Percentiles rank a stretch among this genome's conserved stretches.
Evolutionary conservation across 345 rosid genomes (phyloP).

Genomic region (Zanthoxylum bungeanum): DNA sequence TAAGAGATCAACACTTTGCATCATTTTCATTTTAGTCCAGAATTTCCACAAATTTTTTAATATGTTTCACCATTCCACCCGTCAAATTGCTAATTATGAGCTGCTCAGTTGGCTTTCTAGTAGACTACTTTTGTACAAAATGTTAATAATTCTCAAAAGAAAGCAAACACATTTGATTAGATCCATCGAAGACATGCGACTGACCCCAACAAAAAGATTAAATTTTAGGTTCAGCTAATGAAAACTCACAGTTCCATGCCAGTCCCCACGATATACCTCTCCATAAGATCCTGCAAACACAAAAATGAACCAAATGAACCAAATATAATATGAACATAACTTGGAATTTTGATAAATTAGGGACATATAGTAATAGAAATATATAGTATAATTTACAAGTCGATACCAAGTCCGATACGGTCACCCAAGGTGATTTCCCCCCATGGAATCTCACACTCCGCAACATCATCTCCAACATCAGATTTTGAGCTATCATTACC

Average conservation of each 20-base stretch:
- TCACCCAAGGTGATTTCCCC: constrained; percentile 89
- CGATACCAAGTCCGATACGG: constrained; percentile 92
- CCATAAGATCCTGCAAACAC: constrained; percentile 87
- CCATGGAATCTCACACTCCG: constrained; percentile 85
- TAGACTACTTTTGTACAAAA: background rate
- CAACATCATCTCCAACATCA: constrained; percentile 74
- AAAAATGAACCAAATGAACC: constrained; percentile 23
- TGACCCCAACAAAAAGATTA: background rate
- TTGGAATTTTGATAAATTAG: constrained; percentile 11
- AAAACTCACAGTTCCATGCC: constrained; percentile 97
- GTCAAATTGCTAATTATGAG: background rate
- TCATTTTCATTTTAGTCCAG: background rate
- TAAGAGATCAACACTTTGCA: background rate
- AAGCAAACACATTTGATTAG: background rate
- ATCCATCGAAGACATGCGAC: background rate
- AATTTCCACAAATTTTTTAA: background rate
- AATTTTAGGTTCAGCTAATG: constrained; percentile 16
- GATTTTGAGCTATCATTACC: constrained; percentile 64
- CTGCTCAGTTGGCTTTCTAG: background rate
- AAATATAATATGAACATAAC: background rate
- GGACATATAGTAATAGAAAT: constrained; percentile 19
- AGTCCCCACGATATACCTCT: constrained; percentile 92
- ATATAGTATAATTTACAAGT: constrained; percentile 20
- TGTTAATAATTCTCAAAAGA: background rate
- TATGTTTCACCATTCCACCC: background rate